These are phyloP conservation scores for Breviolum minutum DNA, from an alignment of 73 alveolate genomes.

Conservation along the genomic window DNA sequence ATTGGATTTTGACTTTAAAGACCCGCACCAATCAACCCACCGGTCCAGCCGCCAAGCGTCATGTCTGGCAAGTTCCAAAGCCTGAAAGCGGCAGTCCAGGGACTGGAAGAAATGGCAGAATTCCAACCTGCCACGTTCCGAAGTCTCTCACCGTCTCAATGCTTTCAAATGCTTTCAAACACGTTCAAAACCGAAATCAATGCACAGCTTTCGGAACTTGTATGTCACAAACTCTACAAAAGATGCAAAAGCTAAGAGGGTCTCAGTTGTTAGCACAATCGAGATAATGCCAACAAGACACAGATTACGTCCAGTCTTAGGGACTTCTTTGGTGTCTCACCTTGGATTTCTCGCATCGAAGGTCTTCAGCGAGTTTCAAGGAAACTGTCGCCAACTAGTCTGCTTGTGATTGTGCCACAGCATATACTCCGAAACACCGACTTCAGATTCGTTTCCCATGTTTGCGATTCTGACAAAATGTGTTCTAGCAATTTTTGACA, in stretches of 20 bases:
- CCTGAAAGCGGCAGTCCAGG: conserved; percentile 24
- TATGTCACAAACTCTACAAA: too few species aligned
- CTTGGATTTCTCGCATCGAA: not conserved
- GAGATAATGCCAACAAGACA: not conserved
- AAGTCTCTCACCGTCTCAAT: too few species aligned
- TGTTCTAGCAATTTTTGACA: not conserved
- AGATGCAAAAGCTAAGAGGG: too few species aligned
- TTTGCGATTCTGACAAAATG: not conserved
- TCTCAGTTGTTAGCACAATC: too few species aligned
- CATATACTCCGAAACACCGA: too few species aligned
- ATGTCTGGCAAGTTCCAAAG: conserved; percentile 4
- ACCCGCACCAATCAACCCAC: too few species aligned
- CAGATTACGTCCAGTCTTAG: conserved; percentile 11
- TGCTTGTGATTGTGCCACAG: not conserved
- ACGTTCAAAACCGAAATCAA: too few species aligned
- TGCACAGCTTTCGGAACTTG: too few species aligned
- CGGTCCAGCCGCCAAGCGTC: not conserved
- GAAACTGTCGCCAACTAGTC: not conserved
- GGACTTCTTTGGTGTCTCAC: not conserved
- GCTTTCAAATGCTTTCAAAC: too few species aligned
- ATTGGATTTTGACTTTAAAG: too few species aligned
- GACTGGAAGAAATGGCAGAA: conserved; percentile 15
- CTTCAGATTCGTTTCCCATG: too few species aligned
- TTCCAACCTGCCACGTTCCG: conserved; percentile 9
- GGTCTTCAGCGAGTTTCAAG: not conserved